These are phyloP conservation scores for Quercus bicolor DNA, from an alignment of 306 rosid species.

Conservation along the genomic window DNA sequence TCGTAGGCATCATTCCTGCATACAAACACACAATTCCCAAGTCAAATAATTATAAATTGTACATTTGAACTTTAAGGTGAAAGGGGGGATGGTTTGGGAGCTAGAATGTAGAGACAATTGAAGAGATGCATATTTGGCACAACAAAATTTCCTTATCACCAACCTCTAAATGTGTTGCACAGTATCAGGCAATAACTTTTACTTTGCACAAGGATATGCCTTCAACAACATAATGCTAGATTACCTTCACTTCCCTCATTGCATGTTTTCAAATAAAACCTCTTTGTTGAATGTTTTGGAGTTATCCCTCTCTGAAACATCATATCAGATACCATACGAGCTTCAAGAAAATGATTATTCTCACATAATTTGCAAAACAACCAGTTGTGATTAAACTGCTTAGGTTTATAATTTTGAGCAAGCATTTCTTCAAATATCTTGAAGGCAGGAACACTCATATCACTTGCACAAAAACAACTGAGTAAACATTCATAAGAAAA, in stretches of 20 bases:
- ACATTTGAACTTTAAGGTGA: not conserved
- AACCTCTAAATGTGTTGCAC: not conserved
- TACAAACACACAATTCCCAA: not conserved
- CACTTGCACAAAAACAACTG: conserved; percentile 14
- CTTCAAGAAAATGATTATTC: conserved; percentile 5
- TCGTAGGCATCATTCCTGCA: not conserved
- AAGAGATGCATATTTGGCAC: not conserved
- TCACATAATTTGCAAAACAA: not conserved
- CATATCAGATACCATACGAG: conserved; percentile 1
- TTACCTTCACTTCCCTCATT: not conserved
- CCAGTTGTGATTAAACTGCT: not conserved
- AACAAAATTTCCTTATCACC: not conserved
- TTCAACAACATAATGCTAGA: not conserved
- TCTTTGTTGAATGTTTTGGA: not conserved
- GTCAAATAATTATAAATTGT: not conserved
- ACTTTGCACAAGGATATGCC: not conserved
- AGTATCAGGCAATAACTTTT: not conserved
- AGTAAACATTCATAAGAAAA: conserved; percentile 22
- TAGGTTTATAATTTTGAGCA: conserved; percentile 3
- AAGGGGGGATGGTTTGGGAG: not conserved
- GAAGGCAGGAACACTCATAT: conserved; percentile 13
- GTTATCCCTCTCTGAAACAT: conserved; percentile 12
- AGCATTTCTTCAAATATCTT: conserved; percentile 35
- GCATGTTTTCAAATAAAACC: not conserved
- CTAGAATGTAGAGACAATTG: not conserved